Evolutionary conservation across 2,329 filamentous ascomycete species (phyloP), one percentile per base, ranked within the genome.

Genomic region (Delphinella strobiligena): DNA sequence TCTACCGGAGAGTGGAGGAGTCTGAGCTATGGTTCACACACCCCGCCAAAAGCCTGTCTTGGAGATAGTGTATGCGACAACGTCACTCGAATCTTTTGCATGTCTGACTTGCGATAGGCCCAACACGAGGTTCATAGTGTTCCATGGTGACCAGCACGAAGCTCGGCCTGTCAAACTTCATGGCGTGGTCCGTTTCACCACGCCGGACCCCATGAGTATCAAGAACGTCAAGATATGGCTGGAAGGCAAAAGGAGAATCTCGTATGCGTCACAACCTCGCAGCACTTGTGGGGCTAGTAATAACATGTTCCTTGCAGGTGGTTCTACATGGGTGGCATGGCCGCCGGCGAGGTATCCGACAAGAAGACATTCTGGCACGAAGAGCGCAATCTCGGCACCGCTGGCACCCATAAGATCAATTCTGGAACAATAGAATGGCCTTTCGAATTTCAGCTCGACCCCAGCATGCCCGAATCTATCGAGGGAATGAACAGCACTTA

Each of bases 401-500:
- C 64, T 44, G 64, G 62, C 41, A 51, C 66, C 29, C 66, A 69
- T 57, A 68, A 67, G 47, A 61, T 70, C 54, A 67, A 65, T 47
- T 60, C 65, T 4, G 67, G 67, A 19, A 49, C 57, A 38, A 64
- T 69, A 47, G 66, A 68, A 51, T 69, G 66, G 65, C 60, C 63
- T 19, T 70, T 69, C 49, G 61, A 62, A 45, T 69, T 69, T 51
- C 60, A 58, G 43, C 58, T 70, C 48, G 59, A 61, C 10, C 59
- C 58, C 9, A 55, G 57, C 22, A 59, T 74, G 55, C 74, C 85
- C 14, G 91, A 96, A 69, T 94, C 86, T 54, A 75, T 98, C 31
- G 91, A 96, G 62, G 91, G 91, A 3, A 68, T 96, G 41, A 72
- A 75, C 41, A 84, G 93, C 51, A 88, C 83, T 12, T 89, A 82